Evolutionary conservation across 129 eudicot genomes (phyloP), one percentile per base, ranked within the genome.

Genomic region (Pittosporum tobira): DNA sequence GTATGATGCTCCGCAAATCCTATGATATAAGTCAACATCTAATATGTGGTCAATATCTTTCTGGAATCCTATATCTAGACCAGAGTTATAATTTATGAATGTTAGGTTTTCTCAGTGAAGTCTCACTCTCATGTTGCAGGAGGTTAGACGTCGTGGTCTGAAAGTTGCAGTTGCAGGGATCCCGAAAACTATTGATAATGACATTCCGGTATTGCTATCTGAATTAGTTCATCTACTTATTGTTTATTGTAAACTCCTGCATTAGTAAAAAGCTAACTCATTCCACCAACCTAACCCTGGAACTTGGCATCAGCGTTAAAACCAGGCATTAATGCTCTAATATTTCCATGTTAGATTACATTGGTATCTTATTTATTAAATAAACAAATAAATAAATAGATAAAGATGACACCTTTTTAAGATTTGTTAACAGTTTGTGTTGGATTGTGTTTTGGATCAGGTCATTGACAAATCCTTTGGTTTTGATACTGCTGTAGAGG

Each of bases 401-500:
- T n/a, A n/a, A n/a, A n/a, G n/a, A n/a, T n/a, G n/a, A n/a, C n/a
- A n/a, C 29, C 18, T 29, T 24, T 5, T 38, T 59, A 38, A 56
- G 31, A 24, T 34, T 66, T 23, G 34, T 28, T 20, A 40, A 47
- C 16, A 31, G 27, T 48, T 61, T 57, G n/a, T 14, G 42, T 25
- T 36, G 38, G 31, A 44, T 58, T 65, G 5, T 34, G 48, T 70
- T 59, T 66, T 55, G 27, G 20, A 29, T 8, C 79, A 87, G 96
- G 94, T 89, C 57, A 89, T 89, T 75, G 97, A 89, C 70, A 82
- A 38, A 73, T 89, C 97, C 23, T 89, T 89, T 57, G 97, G 97
- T 51, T 89, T 89, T 76, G 97, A 89, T 81, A 81, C 97, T 68
- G 95, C 97, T 62, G 97, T 88, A 34, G 97, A 88, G 85, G 97